Evolutionary conservation across 352 stramenopile genomes (phyloP).

Genomic region (Globisporangium cylindrosporum): DNA sequence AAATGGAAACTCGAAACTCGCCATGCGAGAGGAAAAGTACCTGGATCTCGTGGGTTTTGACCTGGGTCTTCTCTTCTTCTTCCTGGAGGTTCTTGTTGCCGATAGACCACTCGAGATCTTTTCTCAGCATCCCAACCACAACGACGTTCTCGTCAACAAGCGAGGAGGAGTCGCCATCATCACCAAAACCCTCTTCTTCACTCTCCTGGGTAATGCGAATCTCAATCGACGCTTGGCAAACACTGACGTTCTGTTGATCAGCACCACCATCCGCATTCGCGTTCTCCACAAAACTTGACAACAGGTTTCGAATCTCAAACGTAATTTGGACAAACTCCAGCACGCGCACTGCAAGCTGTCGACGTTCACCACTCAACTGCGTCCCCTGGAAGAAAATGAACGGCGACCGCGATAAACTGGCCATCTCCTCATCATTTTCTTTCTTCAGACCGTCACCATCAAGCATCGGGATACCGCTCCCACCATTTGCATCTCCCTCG

Average conservation of each 20-base stretch:
- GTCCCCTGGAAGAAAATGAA: conserved; percentile 16
- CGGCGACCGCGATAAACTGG: conserved; percentile 1
- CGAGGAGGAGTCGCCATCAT: conserved; percentile 4
- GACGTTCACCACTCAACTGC: conserved; percentile 6
- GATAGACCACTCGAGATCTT: conserved; percentile 22
- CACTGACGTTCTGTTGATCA: background rate
- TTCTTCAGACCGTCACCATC: background rate
- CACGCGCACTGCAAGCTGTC: conserved; percentile 3
- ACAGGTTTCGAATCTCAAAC: conserved; percentile 4
- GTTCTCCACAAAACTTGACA: background rate
- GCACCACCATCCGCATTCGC: background rate
- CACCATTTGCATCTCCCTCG: background rate
- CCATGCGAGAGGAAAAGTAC: conserved; percentile 68
- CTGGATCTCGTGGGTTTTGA: conserved; percentile 33
- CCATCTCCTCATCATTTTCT: background rate
- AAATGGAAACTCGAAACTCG: conserved; percentile 41
- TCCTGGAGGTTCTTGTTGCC: background rate
- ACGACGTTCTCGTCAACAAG: conserved; percentile 29
- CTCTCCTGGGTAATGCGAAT: conserved; percentile 36
- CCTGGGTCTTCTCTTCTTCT: conserved; percentile 7
- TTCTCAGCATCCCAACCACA: conserved; percentile 37
- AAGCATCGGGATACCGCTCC: conserved; percentile 7
- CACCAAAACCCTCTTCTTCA: conserved; percentile 6
- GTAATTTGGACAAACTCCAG: conserved; percentile 16
- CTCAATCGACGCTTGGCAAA: conserved; percentile 16